phyloP scores from a whole-genome alignment of 805 yeast genomes.

The Zygoascus flipseniorum region DNA sequence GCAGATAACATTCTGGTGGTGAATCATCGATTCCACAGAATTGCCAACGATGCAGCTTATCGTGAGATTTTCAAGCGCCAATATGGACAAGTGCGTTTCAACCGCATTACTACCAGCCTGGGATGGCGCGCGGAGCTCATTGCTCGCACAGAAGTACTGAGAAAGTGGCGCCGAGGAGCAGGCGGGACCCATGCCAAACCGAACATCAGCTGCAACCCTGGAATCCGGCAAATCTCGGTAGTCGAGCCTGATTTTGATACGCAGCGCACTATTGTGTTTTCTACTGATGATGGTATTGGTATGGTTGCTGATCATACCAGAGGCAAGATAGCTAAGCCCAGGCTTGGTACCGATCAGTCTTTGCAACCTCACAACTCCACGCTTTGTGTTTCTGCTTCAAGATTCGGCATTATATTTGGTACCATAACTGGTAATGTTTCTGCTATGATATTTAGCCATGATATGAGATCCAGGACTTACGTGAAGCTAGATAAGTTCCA shows the following conservation, averaged over 20 bases:
- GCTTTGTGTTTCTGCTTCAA: constrained; percentile 19
- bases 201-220: constrained; percentile 17
- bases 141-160: constrained; percentile 18
- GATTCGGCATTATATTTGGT: constrained; percentile 26
- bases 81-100: constrained; percentile 18
- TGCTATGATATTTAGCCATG: constrained; percentile 18
- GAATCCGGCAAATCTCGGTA: constrained; percentile 16
- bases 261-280: constrained; percentile 18
- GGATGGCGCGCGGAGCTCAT: constrained; percentile 26
- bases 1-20: constrained; percentile 22
- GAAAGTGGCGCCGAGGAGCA: constrained; percentile 23
- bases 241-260: constrained; percentile 19
- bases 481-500: constrained; percentile 17
- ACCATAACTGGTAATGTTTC: constrained; percentile 19
- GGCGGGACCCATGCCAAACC: constrained; percentile 11
- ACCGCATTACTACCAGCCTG: constrained; percentile 18
- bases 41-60: constrained; percentile 26
- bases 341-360: constrained; percentile 17
- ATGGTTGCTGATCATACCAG: constrained; percentile 23
- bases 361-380: constrained; percentile 12
- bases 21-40: constrained; percentile 22
- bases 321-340: constrained; percentile 22
- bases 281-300: constrained; percentile 20
- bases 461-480: constrained; percentile 21
- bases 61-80: constrained; percentile 18